Percentiles rank a stretch among this genome's conserved stretches.
These are phyloP conservation scores for Aspergillus carbonarius DNA, from an alignment of 2,329 filamentous ascomycete species.

Conservation along the genomic window DNA sequence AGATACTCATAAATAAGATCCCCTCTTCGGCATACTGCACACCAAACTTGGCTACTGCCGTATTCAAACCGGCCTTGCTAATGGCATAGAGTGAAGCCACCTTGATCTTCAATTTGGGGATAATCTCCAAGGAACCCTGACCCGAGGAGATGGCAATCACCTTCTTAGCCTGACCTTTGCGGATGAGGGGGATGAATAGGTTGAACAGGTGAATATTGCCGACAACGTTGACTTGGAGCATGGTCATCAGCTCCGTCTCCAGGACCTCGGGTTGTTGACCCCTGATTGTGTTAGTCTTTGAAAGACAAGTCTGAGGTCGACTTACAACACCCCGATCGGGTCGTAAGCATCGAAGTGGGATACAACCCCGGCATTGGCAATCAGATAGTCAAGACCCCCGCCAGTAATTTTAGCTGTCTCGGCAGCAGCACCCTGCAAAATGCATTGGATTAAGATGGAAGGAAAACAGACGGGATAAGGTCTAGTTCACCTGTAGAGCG, in stretches of 20 bases:
- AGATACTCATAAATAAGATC: constrained; percentile 54
- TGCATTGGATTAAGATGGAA: background rate
- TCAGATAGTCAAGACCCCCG: constrained; percentile 50
- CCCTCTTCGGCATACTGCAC: constrained; percentile 52
- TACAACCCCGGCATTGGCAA: constrained; percentile 51
- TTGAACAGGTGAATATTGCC: constrained; percentile 56
- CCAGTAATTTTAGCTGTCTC: constrained; percentile 23
- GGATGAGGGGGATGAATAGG: constrained; percentile 54
- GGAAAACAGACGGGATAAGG: background rate
- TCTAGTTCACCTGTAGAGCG: constrained; percentile 33
- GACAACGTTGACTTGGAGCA: constrained; percentile 52
- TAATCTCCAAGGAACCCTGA: constrained; percentile 49
- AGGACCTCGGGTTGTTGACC: constrained; percentile 33
- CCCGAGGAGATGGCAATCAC: constrained; percentile 54
- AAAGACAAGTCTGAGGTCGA: constrained; percentile 1
- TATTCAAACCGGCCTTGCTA: constrained; percentile 56
- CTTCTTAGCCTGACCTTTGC: constrained; percentile 54
- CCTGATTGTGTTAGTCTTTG: constrained; percentile 19
- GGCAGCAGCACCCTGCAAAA: constrained; percentile 14
- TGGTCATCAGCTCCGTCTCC: constrained; percentile 32
- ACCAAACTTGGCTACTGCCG: constrained; percentile 54
- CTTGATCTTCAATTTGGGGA: constrained; percentile 38
- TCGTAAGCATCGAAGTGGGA: constrained; percentile 29
- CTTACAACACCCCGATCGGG: constrained; percentile 43
- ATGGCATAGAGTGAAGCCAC: constrained; percentile 45